Evolutionary conservation across 192 early-diverging fungal genomes (phyloP), one percentile per base, ranked within the genome.

Genomic region (Chytriomyces sp.): DNA sequence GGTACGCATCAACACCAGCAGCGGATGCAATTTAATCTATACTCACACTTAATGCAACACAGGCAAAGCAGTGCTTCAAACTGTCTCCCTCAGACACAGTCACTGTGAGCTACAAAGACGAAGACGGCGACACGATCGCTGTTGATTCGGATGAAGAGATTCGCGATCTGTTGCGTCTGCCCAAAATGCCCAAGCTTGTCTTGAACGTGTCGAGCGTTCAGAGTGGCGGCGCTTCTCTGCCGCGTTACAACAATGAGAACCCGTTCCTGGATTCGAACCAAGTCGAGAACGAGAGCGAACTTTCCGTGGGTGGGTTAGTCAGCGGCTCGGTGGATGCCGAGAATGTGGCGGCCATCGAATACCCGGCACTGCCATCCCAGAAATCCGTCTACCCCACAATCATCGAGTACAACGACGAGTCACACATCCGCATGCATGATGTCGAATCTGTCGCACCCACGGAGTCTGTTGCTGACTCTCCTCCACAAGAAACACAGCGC

Each of bases 91-190:
- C n/a, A 11, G 2, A 9, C 11, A 20, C 60, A 3, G 47, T 73
- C n/a, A 18, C 61, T 48, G 71, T 60, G 8, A 46, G 6, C 16
- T 73, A 73, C 71, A 26, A 47, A 43, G 71, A 73, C 60, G 60
- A 73, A 73, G 71, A 73, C 45, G 71, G 71, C 7, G 71, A 73
- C 45, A 44, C 71, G 61, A 73, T 73, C 23, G 28, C 5, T 13
- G 45, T 73, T 45, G 71, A 73, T 60, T 44, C 23, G 11, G 61
- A 61, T 43, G 23, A 18, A 1, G 71, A 73, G 45, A 9, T 73
- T 28, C 7, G 11, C 10, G 71, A 73, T 45, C 43, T 73, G 53
- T 1, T 62, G 24, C 28, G 47, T 20, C 71, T 62, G 2, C 50
- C 50, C 35, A 35, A 48, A 23, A 18, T 62, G 20, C 71, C 71